Evolutionary conservation across 495 filamentous ascomycete genomes (phyloP).

Genomic region (Aspergillus cristatus): DNA sequence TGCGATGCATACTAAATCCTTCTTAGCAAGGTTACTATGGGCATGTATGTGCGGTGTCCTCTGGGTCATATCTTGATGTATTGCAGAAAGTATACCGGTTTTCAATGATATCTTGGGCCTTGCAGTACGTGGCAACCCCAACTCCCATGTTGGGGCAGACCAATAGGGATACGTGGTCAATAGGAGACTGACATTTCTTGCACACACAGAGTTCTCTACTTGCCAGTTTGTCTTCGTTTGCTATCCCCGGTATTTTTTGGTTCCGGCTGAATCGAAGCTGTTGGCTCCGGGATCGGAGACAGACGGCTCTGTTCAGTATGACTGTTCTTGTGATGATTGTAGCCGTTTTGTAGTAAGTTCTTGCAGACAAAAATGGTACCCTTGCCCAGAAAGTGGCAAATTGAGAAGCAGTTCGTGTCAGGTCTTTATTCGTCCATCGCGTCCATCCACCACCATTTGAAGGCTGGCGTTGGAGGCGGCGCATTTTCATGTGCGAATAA

Average conservation of each 20-base stretch:
- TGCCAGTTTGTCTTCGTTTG: slow-evolving; percentile 21
- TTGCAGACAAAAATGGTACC: not conserved
- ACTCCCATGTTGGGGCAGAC: too few species aligned
- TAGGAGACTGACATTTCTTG: not conserved
- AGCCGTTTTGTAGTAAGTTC: slow-evolving; percentile 22
- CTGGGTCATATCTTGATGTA: slow-evolving; percentile 52
- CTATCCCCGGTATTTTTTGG: slow-evolving; percentile 25
- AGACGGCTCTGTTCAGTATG: slow-evolving; percentile 16
- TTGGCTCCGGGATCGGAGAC: slow-evolving; percentile 11
- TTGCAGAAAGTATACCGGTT: slow-evolving; percentile 56
- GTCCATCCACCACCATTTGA: slow-evolving; percentile 16
- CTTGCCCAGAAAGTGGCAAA: slow-evolving; percentile 1
- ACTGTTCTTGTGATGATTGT: slow-evolving; percentile 18
- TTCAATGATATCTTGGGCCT: slow-evolving; percentile 51
- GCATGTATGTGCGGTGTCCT: slow-evolving; percentile 38
- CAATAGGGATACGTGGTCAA: too few species aligned
- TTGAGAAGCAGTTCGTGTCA: slow-evolving; percentile 10
- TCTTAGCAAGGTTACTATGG: slow-evolving; percentile 36
- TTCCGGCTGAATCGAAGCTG: slow-evolving; percentile 19
- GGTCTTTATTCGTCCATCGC: slow-evolving; percentile 25
- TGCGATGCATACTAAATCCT: slow-evolving; percentile 41
- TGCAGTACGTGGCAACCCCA: slow-evolving; percentile 13
- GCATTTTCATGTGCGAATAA: slow-evolving; percentile 28
- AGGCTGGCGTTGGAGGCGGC: slow-evolving; percentile 9
- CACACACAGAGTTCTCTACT: slow-evolving; percentile 19